Evolutionary conservation across 129 eudicot species (phyloP).

Genomic region (Flaveria linearis): DNA sequence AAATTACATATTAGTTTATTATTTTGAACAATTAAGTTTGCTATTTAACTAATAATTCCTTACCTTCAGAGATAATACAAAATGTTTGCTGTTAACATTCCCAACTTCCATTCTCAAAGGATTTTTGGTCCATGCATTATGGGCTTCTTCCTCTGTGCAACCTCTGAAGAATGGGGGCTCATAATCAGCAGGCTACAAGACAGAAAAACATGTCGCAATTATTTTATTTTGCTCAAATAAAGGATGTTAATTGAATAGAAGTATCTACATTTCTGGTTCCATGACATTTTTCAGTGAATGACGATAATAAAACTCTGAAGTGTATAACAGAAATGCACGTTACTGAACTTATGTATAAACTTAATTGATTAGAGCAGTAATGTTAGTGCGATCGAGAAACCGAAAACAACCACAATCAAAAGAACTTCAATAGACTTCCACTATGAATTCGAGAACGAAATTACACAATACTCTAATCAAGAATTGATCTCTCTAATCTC

Average conservation of each 20-base stretch:
- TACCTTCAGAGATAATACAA: constrained; percentile 89
- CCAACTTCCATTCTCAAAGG: constrained; percentile 98
- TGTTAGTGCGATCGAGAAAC: too few relatives aligned
- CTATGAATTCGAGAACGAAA: too few relatives aligned
- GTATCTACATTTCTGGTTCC: constrained; percentile 8
- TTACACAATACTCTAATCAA: too few relatives aligned
- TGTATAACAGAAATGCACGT: not conserved
- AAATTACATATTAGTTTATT: not conserved
- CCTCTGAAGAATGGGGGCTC: constrained; percentile 98
- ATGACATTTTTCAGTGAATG: not conserved
- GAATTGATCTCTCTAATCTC: too few relatives aligned
- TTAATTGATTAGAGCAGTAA: constrained; percentile 12
- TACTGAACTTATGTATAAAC: not conserved
- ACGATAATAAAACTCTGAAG: not conserved
- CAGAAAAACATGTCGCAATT: constrained; percentile 14
- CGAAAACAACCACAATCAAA: too few relatives aligned
- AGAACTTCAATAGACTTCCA: too few relatives aligned
- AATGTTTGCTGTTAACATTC: constrained; percentile 96
- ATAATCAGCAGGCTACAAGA: constrained; percentile 87
- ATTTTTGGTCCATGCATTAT: constrained; percentile 70
- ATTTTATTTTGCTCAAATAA: constrained; percentile 20
- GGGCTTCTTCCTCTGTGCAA: constrained; percentile 79
- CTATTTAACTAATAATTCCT: constrained; percentile 15
- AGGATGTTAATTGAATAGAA: constrained; percentile 7
- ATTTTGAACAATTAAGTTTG: not conserved